Conservation (phyloP, 345 rosid species). For the Kandelia obovata region DNA sequence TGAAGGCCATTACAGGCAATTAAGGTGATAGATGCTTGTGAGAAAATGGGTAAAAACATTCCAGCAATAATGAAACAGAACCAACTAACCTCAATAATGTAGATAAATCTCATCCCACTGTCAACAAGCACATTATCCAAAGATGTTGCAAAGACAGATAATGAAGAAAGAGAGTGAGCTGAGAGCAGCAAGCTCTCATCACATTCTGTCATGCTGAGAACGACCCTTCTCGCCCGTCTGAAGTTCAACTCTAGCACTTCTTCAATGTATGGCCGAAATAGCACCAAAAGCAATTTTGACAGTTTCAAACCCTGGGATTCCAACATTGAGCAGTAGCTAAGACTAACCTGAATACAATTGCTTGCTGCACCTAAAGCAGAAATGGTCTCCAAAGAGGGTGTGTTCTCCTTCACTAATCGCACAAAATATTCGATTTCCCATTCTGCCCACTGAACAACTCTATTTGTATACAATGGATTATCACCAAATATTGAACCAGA, state of each 20-base stretch:
- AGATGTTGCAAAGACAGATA: constrained; percentile 55
- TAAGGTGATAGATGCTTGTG: background rate
- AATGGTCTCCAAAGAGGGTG: constrained; percentile 71
- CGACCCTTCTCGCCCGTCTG: constrained; percentile 69
- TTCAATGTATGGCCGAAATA: constrained; percentile 75
- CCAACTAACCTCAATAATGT: constrained; percentile 66
- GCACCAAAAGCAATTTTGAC: constrained; percentile 82
- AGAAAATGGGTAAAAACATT: background rate
- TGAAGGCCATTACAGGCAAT: no score
- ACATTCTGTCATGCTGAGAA: constrained; percentile 53
- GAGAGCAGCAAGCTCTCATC: constrained; percentile 56
- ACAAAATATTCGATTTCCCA: constrained; percentile 84
- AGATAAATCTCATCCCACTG: constrained; percentile 76
- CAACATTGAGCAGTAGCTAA: constrained; percentile 66
- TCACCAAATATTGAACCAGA: constrained; percentile 78
- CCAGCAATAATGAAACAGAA: constrained; percentile 4
- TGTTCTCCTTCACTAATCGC: constrained; percentile 75
- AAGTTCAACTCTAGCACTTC: constrained; percentile 89
- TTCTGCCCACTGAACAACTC: constrained; percentile 94
- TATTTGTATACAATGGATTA: constrained; percentile 72
- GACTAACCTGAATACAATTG: constrained; percentile 73
- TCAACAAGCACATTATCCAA: constrained; percentile 62
- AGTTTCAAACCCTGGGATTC: constrained; percentile 80
- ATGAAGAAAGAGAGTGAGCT: constrained; percentile 46
- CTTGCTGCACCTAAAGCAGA: constrained; percentile 77